Conservation (phyloP, 345 rosid species). For the Hypericum androsaemum region DNA sequence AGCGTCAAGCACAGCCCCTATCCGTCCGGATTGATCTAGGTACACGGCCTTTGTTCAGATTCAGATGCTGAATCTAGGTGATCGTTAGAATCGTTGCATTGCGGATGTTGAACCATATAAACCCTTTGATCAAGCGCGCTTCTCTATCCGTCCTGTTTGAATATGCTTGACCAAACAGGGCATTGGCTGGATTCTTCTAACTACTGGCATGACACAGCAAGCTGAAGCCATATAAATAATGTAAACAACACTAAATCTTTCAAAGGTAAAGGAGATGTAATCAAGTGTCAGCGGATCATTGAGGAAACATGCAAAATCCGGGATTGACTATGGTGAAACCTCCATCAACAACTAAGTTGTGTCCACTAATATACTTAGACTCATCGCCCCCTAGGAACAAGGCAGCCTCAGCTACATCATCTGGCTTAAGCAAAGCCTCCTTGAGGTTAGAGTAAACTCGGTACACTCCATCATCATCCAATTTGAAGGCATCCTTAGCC, state of each 20-base stretch:
- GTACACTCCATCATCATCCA: conserved; percentile 5
- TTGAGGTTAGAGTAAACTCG: conserved; percentile 6
- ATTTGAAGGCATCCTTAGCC: conserved; percentile 4
- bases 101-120: no score
- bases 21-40: conserved; percentile 27
- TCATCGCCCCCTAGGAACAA: conserved; percentile 9
- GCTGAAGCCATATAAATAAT: no score
- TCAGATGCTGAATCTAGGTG: conserved; percentile 37
- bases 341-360: conserved; percentile 9
- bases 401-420: conserved; percentile 11
- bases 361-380: conserved; percentile 7
- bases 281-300: conserved; percentile 1
- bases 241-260: no score
- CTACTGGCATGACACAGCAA: no score
- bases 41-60: conserved; percentile 28
- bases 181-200: no score
- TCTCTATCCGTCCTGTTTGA: no score
- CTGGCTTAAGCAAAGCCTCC: background rate
- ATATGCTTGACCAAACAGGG: no score
- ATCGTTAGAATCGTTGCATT: conserved; percentile 44
- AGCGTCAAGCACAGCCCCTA: no score
- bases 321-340: conserved; percentile 5
- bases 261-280: background rate
- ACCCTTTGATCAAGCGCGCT: no score
- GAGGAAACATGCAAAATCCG: background rate